Percentiles rank a stretch among this genome's conserved stretches.
Conservation (phyloP, 768 basidiomycete species). For the Scleroderma citrinum region DNA sequence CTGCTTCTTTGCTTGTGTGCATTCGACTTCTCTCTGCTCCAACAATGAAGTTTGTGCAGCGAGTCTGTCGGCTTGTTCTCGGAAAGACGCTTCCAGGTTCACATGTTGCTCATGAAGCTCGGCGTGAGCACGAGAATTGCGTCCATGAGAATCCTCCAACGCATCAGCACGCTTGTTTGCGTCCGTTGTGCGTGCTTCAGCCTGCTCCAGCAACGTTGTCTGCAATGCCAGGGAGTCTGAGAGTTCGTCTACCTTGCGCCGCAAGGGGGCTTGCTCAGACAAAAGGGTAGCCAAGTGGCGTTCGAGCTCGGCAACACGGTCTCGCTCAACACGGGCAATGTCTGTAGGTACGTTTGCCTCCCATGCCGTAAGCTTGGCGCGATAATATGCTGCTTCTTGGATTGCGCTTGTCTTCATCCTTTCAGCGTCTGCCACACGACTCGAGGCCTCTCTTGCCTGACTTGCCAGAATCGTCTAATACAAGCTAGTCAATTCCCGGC, state of each 20-base stretch:
- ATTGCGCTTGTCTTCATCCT: conserved; percentile 69
- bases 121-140: conserved; percentile 55
- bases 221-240: conserved; percentile 70
- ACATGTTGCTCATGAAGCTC: conserved; percentile 64
- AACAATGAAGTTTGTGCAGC: conserved; percentile 66
- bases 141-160: conserved; percentile 63
- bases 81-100: conserved; percentile 54
- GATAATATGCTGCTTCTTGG: conserved; percentile 94
- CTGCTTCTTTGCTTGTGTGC: conserved; percentile 54
- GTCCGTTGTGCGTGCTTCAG: conserved; percentile 72
- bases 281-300: conserved; percentile 55
- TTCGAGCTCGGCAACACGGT: conserved; percentile 73
- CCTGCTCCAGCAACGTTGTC: conserved; percentile 70
- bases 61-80: conserved; percentile 73
- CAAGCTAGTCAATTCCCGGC: conserved; percentile 6
- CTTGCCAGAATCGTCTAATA: conserved; percentile 62
- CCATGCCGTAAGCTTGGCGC: conserved; percentile 86
- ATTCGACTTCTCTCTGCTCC: conserved; percentile 79
- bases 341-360: conserved; percentile 68
- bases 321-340: conserved; percentile 64
- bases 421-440: conserved; percentile 75
- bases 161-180: conserved; percentile 70
- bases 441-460: conserved; percentile 73
- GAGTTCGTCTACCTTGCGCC: conserved; percentile 68
- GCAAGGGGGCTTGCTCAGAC: conserved; percentile 57